phyloP scores from a whole-genome alignment of 1,139 yeast species.

The Maudiozyma humilis region DNA sequence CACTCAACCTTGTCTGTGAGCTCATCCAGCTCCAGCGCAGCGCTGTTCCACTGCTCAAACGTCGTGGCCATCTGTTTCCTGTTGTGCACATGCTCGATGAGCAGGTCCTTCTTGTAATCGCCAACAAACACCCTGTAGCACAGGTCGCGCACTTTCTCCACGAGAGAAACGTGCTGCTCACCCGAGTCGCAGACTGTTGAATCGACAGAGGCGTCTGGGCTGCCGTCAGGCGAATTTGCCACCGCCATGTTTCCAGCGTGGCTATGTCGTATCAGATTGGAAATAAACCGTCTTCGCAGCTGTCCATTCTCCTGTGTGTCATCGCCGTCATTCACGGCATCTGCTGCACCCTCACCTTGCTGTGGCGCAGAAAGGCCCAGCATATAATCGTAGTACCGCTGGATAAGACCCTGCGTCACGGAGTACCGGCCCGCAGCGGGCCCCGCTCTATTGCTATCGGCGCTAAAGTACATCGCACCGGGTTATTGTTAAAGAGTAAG shows the following conservation, averaged over 20 bases:
- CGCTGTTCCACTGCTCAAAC: constrained; percentile 63
- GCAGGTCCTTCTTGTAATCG: constrained; percentile 27
- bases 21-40: constrained; percentile 57
- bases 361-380: constrained; percentile 1
- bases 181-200: neutral
- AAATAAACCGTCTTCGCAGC: neutral
- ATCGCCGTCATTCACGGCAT: neutral
- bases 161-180: constrained; percentile 1
- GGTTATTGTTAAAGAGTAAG: too few relatives aligned
- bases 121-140: constrained; percentile 18
- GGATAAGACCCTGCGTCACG: constrained; percentile 10
- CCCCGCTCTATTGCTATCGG: neutral
- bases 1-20: constrained; percentile 53
- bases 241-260: neutral
- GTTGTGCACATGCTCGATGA: constrained; percentile 35
- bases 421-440: constrained; percentile 8
- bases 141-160: constrained; percentile 13
- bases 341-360: neutral
- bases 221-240: neutral
- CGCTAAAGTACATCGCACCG: neutral
- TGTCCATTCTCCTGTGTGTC: neutral
- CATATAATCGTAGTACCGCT: constrained; percentile 9
- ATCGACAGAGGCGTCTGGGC: too few relatives aligned
- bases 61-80: constrained; percentile 57
- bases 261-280: constrained; percentile 5